Conservation (phyloP, 805 yeast species). For the Lipomyces chichibuensis region DNA sequence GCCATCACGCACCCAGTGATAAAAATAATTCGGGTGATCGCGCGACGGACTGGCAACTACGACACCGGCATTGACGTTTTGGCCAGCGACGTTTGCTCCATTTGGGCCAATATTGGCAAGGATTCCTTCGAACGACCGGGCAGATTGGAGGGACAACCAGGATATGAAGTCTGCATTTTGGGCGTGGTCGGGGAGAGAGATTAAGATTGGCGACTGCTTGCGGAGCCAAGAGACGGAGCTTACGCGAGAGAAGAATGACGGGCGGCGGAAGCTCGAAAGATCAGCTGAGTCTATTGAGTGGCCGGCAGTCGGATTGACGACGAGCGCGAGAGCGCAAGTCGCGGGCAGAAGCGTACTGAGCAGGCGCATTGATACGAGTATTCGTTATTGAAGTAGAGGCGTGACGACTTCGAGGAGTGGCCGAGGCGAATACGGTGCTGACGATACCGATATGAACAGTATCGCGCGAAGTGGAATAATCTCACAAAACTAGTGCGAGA, state of each 20-base stretch:
- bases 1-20: constrained; percentile 88
- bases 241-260: not conserved
- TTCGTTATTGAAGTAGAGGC: not conserved
- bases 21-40: constrained; percentile 74
- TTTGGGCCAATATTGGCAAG: constrained; percentile 61
- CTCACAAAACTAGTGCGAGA: too few species aligned
- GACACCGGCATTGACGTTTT: constrained; percentile 62
- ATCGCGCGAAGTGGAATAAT: not conserved
- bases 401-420: not conserved
- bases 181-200: not conserved
- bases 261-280: not conserved
- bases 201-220: not conserved
- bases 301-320: not conserved
- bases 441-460: not conserved
- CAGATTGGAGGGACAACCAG: constrained; percentile 55
- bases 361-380: not conserved
- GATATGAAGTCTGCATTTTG: constrained; percentile 46
- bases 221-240: not conserved
- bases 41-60: constrained; percentile 85
- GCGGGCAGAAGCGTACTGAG: not conserved
- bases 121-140: constrained; percentile 51
- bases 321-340: not conserved
- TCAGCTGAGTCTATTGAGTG: not conserved
- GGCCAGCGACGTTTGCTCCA: constrained; percentile 40
- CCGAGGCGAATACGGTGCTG: not conserved